Evolutionary conservation across 2,329 filamentous ascomycete genomes (phyloP), one percentile per base, ranked within the genome.

Genomic region (Neofusicoccum sp.): DNA sequence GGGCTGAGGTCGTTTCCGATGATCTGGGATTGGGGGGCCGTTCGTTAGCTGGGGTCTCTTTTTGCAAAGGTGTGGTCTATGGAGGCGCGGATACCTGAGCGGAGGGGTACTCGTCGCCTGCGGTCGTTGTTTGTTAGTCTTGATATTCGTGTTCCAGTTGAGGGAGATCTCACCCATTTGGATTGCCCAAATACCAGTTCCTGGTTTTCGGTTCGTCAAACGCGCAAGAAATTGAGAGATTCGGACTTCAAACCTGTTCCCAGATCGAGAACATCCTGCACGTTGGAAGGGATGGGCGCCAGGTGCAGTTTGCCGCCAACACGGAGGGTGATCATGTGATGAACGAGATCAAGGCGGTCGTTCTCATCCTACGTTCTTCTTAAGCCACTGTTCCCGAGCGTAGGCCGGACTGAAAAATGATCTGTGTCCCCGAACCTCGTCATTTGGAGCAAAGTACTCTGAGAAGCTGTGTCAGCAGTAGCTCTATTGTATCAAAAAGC

Each of bases 1-100:
- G 80, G 79, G 1, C 76, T 79, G 48, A 82, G 75, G 65, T 81
- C 79, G 30, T 74, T 78, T 40, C 80, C 80, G 6, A 75, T 76
- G 20, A 73, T 68, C 24, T 65, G 60, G 6, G 70, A 67, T 7
- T 65, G 70, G 3, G 69, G 71, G 57, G 71, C 67, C 26, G 69
- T n/a, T n/a, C 67, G 30, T 73, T 68, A n/a, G 69, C 66, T n/a
- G 70, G 58, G 58, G 68, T n/a, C n/a, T 5, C 9, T 4, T 5
- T 12, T 11, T 14, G 11, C 1, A 28, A 3, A 1, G 34, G 2
- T 4, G 12, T 36, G 8, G 1, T 4, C 1, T n/a, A 6, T 4
- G 4, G 11, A n/a, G 16, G 20, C 2, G 8, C 2, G 5, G 3
- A 12, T 53, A 40, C 48, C 20, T 26, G 20, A n/a, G 48, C 48